These are phyloP conservation scores for Pleurotus tuber-regium DNA, from an alignment of 768 basidiomycete species.

Conservation along the genomic window DNA sequence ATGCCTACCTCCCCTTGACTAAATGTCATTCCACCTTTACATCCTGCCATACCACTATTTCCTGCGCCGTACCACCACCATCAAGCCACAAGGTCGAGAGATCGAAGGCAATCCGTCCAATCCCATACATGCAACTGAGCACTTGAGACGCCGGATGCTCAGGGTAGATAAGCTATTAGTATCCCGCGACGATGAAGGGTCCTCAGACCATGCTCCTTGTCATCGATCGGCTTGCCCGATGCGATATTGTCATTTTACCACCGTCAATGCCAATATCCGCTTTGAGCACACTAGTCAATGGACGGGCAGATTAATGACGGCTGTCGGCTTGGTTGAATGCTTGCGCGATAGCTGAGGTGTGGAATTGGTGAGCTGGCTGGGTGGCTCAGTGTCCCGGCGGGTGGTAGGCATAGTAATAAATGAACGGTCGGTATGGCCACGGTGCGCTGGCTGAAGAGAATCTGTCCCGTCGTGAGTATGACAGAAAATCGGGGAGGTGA, in stretches of 20 bases:
- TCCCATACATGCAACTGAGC: constrained; percentile 1
- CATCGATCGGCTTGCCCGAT: constrained; percentile 7
- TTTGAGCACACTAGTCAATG: not conserved
- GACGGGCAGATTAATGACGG: constrained; percentile 3
- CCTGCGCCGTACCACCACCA: not conserved
- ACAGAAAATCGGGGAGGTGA: not conserved
- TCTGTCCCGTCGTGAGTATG: not conserved
- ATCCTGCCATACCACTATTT: not conserved
- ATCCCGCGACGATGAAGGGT: constrained; percentile 4
- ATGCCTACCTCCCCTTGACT: constrained; percentile 1
- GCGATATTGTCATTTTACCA: constrained; percentile 1
- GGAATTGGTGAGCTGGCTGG: constrained; percentile 6
- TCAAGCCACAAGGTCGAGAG: constrained; percentile 2
- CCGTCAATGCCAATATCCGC: no score
- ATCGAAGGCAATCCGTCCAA: not conserved
- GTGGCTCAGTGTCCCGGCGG: not conserved
- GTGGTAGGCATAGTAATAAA: constrained; percentile 9
- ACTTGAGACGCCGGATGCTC: constrained; percentile 7
- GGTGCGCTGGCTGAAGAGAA: not conserved
- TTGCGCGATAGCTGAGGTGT: not conserved
- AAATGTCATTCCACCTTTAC: constrained; percentile 1
- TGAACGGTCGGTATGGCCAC: constrained; percentile 1
- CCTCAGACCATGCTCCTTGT: constrained; percentile 7
- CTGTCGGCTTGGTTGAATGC: constrained; percentile 1
- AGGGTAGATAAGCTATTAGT: constrained; percentile 7